These are phyloP conservation scores for Diaporthe amygdali DNA, from an alignment of 2,329 filamentous ascomycete species.

Conservation along the genomic window DNA sequence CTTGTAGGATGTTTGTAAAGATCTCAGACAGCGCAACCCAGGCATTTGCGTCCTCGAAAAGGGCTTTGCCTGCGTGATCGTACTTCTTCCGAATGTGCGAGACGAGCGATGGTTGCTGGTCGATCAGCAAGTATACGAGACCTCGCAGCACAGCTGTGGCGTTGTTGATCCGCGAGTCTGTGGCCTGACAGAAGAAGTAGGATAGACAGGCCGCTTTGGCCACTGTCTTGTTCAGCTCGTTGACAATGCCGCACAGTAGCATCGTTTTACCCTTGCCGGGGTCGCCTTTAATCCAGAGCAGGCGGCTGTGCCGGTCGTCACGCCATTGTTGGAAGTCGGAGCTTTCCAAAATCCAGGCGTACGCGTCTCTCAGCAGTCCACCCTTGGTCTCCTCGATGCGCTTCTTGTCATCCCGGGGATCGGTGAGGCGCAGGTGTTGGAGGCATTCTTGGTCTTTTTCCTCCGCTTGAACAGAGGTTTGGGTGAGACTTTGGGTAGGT, in stretches of 20 bases:
- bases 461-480: too few species aligned
- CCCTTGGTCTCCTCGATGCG: neutral
- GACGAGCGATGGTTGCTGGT: conserved; percentile 38
- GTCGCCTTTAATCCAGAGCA: conserved; percentile 41
- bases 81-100: conserved; percentile 40
- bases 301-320: neutral
- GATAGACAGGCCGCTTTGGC: conserved; percentile 23
- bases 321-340: too few species aligned
- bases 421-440: neutral
- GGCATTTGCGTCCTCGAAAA: conserved; percentile 45
- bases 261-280: conserved; percentile 44
- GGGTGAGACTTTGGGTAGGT: too few species aligned
- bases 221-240: conserved; percentile 30
- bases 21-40: conserved; percentile 44
- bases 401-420: neutral
- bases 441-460: too few species aligned
- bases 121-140: conserved; percentile 45
- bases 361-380: neutral
- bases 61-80: conserved; percentile 32
- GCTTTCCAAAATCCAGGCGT: too few species aligned
- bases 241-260: conserved; percentile 35
- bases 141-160: conserved; percentile 47
- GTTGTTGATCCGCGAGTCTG: conserved; percentile 41
- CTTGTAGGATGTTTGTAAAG: conserved; percentile 44
- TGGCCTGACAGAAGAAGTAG: conserved; percentile 51